Base-by-base conservation (phyloP, 1,284 basidiomycete genomes). In the Pseudozyma flocculosa region DNA sequence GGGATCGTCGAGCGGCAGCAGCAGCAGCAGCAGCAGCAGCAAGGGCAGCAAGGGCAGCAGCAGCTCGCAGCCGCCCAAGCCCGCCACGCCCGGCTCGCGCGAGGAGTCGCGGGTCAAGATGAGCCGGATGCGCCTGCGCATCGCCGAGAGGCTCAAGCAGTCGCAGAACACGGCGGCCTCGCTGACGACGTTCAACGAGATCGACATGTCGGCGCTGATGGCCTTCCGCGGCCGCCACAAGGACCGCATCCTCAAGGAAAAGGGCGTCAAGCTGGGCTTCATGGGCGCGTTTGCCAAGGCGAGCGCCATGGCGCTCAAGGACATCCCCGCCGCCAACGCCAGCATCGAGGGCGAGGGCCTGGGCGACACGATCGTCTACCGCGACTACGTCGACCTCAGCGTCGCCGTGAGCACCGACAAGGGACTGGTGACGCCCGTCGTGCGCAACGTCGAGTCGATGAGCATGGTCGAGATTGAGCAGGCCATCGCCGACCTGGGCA, bases 111-210 rank as follows among this genome's bases (percentile, higher is more conserved):
- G 93, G 73, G 91, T 89, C 73, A 77, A 77, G 68, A 77, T 77
- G 75, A 69, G 59, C 53, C 64, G 75, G 22, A 98, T 98, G 95
- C 90, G 94, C 59, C 83, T 89, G 70, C 89, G 94, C 62, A 98
- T 98, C 75, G 90, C 94, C 43, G 92, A 95, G 81, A 90, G 94
- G 54, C 85, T 98, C 78, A 98, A 98, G 83, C 89, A 96, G 79
- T 95, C 93, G 39, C 94, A 98, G 81, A 97, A 97, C 80, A 86
- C 92, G 14, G 95, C 94, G 11, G 94, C 94, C 42, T 92, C 92
- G 54, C 82, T 98, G 64, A 98, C 95, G 47, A 98, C 94, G 40
- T 98, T 98, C 85, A 97, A 98, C 82, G 94, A 98, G 82, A 92
- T 98, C 78, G 94, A 98, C 83, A 98, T 98, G 94, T 92, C 90